Base-by-base conservation (phyloP, 202 grass and related monocot species). In the Bolboschoenoplectus hybrid region DNA sequence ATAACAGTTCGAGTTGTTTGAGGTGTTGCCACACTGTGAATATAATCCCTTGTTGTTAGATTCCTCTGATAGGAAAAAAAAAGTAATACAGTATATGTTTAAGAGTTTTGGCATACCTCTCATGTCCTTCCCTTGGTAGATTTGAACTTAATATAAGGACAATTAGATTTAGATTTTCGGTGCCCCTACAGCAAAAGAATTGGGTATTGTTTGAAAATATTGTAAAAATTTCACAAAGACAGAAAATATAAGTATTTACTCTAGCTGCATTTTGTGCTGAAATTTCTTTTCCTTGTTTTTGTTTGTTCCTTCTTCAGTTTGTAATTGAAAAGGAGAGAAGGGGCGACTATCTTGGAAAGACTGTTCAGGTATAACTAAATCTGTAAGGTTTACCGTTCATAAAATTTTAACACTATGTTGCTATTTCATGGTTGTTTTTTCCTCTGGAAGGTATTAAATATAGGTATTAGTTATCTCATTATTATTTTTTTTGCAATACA, bases 261-360 rank as follows among this genome's bases (percentile, higher is more conserved):
- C 40, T 46, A 44, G 67, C 38, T 71, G 13, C 14, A 16, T 71
- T 17, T 36, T 66, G 2, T 19, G 41, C 26, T 77, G 49, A 55
- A 82, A 58, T 80, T 81, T 51, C 10, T 32, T 62, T 38, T 39
- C 13, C 13, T 70, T 62, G 13, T 67, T 38, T 67, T 80, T 32
- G 2, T 36, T 39, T 82, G 16, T 81, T 39, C 50, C 62, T 10
- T 81, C 85, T 89, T 85, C 89, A 98, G 91, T 98, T 91, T 85
- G 97, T 96, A 40, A 95, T 98, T 89, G 90, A 98, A 84, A 98
- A 96, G 89, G 97, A 98, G 90, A 94, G 97, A 74, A 95, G 65
- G 76, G 97, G 97, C 32, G 89, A 90, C 57, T 98, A 98, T 91
- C 97, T 98, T 82, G 97, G 93, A 83, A 98, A 98, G 70, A 98